These are phyloP conservation scores for Aaosphaeria arxii DNA, from an alignment of 2,329 filamentous ascomycete genomes.

Conservation along the genomic window DNA sequence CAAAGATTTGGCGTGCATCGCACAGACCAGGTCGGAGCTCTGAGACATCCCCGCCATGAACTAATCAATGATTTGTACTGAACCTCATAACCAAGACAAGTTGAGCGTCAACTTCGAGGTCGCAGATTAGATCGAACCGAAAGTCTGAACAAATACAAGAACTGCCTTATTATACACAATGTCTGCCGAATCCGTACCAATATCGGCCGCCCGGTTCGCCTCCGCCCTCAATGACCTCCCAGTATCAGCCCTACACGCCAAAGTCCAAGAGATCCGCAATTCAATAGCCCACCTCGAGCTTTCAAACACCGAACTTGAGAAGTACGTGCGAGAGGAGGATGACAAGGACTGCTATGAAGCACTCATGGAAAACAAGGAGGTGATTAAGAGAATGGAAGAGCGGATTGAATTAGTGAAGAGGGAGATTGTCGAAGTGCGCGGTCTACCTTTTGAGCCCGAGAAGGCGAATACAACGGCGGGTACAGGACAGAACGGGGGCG, in stretches of 20 bases:
- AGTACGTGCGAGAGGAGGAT: slow-evolving; percentile 51
- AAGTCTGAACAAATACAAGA: background rate
- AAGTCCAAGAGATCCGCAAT: slow-evolving; percentile 74
- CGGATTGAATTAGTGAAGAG: slow-evolving; percentile 61
- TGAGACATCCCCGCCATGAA: too few species aligned
- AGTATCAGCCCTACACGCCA: slow-evolving; percentile 65
- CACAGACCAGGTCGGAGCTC: too few species aligned
- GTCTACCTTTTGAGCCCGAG: slow-evolving; percentile 50
- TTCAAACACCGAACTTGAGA: slow-evolving; percentile 69
- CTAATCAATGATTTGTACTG: too few species aligned
- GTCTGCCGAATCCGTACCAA: slow-evolving; percentile 63
- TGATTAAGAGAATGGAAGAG: slow-evolving; percentile 66
- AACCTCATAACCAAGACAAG: too few species aligned
- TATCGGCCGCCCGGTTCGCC: slow-evolving; percentile 62
- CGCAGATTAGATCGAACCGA: background rate
- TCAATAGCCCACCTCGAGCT: slow-evolving; percentile 70
- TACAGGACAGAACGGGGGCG: background rate
- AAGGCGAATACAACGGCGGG: slow-evolving; percentile 8
- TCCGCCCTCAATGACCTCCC: slow-evolving; percentile 66
- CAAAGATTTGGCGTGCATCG: too few species aligned
- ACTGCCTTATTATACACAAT: slow-evolving; percentile 39
- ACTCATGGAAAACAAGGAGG: slow-evolving; percentile 67
- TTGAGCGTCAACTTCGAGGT: background rate
- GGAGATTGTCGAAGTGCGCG: slow-evolving; percentile 62
- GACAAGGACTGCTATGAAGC: slow-evolving; percentile 73